These are phyloP conservation scores for Cylindrotheca fusiformis DNA, from an alignment of 108 stramenopile species.

Conservation along the genomic window DNA sequence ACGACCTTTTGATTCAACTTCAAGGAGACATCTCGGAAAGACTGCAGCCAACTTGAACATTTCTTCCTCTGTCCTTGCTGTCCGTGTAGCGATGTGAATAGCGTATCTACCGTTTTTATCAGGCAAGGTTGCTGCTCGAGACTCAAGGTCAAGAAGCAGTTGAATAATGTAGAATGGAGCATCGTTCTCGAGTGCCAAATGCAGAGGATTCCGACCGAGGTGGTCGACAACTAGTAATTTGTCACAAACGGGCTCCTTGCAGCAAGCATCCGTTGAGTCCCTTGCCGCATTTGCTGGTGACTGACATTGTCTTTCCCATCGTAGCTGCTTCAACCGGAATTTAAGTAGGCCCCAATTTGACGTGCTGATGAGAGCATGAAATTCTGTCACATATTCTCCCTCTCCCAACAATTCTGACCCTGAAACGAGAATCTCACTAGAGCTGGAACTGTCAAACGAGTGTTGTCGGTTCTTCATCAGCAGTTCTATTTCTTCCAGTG, in stretches of 20 bases:
- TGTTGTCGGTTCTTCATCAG: not conserved
- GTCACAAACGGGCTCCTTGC: not conserved
- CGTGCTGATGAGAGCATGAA: not conserved
- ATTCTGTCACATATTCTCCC: not conserved
- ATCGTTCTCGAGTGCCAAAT: not conserved
- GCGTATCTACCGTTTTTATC: not conserved
- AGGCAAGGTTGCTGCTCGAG: not conserved
- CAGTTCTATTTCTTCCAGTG: conserved; percentile 34
- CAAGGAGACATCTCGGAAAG: not conserved
- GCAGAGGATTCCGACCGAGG: not conserved
- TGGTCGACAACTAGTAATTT: not conserved
- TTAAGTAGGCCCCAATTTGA: not conserved
- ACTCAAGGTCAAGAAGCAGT: not conserved
- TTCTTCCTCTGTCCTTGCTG: not conserved
- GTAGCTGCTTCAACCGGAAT: not conserved
- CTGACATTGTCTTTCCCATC: not conserved
- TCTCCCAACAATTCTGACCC: not conserved
- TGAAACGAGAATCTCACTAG: not conserved
- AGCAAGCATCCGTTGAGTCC: not conserved
- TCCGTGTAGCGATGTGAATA: not conserved
- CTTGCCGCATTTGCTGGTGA: not conserved
- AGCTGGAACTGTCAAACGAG: not conserved
- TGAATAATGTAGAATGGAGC: not conserved
- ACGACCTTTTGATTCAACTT: not conserved
- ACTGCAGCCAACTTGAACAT: not conserved